These are phyloP conservation scores for Neoboletus brunneissimus DNA, from an alignment of 768 basidiomycete species.

Conservation along the genomic window DNA sequence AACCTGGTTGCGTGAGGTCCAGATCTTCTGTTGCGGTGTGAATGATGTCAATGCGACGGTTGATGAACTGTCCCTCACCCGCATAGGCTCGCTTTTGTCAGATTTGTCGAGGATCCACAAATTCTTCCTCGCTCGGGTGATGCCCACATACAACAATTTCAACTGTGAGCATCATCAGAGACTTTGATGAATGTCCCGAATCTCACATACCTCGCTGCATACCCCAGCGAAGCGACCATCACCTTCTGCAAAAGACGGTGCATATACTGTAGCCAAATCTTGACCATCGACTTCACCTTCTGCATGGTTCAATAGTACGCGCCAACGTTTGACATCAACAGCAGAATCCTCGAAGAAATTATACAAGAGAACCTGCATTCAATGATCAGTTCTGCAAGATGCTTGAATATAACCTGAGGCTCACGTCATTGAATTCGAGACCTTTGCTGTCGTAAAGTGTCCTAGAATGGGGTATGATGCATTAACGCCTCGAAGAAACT, in stretches of 20 bases:
- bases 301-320: slow-evolving; percentile 48
- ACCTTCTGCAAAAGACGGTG: slow-evolving; percentile 46
- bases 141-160: slow-evolving; percentile 67
- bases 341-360: slow-evolving; percentile 72
- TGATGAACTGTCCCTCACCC: slow-evolving; percentile 31
- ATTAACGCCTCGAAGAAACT: neutral
- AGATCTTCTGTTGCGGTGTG: slow-evolving; percentile 41
- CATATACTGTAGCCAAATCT: slow-evolving; percentile 18
- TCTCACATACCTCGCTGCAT: slow-evolving; percentile 50
- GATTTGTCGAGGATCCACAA: too few species aligned
- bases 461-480: slow-evolving; percentile 13
- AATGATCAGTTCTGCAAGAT: neutral
- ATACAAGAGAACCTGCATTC: slow-evolving; percentile 60
- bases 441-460: slow-evolving; percentile 35
- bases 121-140: slow-evolving; percentile 49
- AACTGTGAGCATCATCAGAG: slow-evolving; percentile 38
- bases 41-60: neutral
- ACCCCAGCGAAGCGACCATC: slow-evolving; percentile 49
- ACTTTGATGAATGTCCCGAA: neutral
- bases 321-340: slow-evolving; percentile 53
- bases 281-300: slow-evolving; percentile 20
- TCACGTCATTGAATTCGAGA: slow-evolving; percentile 25
- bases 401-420: neutral
- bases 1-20: slow-evolving; percentile 46
- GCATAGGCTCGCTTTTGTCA: slow-evolving; percentile 52